These are phyloP conservation scores for Pseudogymnoascus sp. DNA, from an alignment of 2,329 filamentous ascomycete species.

Conservation along the genomic window DNA sequence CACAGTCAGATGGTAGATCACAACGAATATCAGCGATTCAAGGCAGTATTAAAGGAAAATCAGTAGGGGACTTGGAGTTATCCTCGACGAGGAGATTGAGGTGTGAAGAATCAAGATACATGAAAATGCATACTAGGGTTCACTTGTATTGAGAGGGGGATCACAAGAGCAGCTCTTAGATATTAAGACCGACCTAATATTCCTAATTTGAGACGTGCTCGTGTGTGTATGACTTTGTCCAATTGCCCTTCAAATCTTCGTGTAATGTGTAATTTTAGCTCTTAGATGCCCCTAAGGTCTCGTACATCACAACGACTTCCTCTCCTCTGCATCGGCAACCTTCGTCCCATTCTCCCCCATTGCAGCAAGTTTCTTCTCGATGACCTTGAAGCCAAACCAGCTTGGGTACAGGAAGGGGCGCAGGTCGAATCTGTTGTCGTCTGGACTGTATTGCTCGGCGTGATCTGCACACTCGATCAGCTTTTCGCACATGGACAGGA, in stretches of 20 bases:
- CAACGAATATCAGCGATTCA: no score
- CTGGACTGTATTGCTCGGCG: conserved; percentile 42
- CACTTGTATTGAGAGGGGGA: no score
- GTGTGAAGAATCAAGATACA: no score
- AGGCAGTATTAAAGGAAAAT: no score
- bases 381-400: conserved; percentile 32
- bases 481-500: not conserved
- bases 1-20: no score
- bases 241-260: not conserved
- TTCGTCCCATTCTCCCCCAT: conserved; percentile 32
- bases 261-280: not conserved
- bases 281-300: not conserved
- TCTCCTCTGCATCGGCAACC: conserved; percentile 11
- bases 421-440: conserved; percentile 54
- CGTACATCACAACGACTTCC: conserved; percentile 2
- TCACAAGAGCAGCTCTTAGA: no score
- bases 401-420: conserved; percentile 46
- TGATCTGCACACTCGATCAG: conserved; percentile 16
- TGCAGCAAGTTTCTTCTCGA: conserved; percentile 39
- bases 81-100: no score
- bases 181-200: no score
- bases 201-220: no score
- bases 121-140: no score
- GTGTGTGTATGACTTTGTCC: no score
- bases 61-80: no score